Conservation (phyloP, 2,329 filamentous ascomycete genomes). For the Fusarium scirpi region DNA sequence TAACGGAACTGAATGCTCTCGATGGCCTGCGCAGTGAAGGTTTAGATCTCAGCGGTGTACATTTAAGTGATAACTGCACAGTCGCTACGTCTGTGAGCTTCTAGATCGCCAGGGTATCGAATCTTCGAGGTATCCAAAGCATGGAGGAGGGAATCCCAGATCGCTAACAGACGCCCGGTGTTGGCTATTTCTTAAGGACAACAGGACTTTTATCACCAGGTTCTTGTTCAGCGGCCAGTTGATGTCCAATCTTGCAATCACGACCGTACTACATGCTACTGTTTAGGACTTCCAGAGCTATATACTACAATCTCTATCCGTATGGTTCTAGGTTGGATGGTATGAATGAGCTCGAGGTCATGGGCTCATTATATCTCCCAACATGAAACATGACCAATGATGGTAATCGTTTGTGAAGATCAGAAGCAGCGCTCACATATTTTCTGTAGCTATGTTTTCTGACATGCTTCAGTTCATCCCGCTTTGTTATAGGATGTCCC, state of each 20-base stretch:
- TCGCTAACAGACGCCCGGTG: slow-evolving; percentile 83
- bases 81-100: accelerated
- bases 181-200: slow-evolving; percentile 81
- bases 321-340: neutral
- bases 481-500: no score
- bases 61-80: neutral
- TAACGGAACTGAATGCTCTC: neutral
- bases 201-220: slow-evolving; percentile 80
- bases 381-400: neutral
- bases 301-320: neutral
- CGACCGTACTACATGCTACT: no score
- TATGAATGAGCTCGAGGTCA: neutral
- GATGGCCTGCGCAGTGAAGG: accelerated
- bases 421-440: neutral
- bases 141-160: slow-evolving; percentile 87
- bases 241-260: no score
- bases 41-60: neutral
- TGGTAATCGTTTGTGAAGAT: accelerated
- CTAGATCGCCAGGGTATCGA: slow-evolving; percentile 84
- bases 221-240: slow-evolving; percentile 75
- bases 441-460: neutral
- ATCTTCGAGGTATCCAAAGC: slow-evolving; percentile 96
- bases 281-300: no score
- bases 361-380: neutral
- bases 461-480: neutral